A percentile compares a stretch with the other conserved stretches of the same genome.
Evolutionary conservation across 129 eudicot species (phyloP).

Genomic region (Dittrichia graveolens): DNA sequence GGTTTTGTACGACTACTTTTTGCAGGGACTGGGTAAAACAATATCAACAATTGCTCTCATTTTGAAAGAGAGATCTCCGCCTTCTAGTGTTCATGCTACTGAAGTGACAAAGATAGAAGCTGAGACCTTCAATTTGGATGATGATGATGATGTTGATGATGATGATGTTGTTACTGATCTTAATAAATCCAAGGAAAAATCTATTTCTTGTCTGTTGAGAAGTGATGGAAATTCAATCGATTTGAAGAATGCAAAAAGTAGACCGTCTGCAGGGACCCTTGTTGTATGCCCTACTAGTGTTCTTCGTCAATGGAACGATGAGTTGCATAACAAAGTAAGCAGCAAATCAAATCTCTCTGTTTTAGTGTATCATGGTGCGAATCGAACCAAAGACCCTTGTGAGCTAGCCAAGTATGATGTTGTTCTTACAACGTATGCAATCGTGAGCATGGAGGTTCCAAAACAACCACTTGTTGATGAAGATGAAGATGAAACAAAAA

Average conservation of each 20-base stretch:
- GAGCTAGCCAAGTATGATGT: constrained; percentile 94
- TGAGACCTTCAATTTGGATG: constrained; percentile 75
- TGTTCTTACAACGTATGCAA: constrained; percentile 90
- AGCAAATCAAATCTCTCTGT: constrained; percentile 70
- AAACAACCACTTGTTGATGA: constrained; percentile 75
- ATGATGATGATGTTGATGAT: constrained; percentile 56
- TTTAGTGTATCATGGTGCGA: constrained; percentile 82
- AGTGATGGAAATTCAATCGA: constrained; percentile 9
- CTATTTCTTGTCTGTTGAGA: constrained; percentile 29
- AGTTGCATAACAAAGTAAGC: constrained; percentile 73
- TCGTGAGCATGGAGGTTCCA: constrained; percentile 97
- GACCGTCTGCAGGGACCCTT: constrained; percentile 94
- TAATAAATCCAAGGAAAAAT: constrained; percentile 26
- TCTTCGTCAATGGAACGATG: constrained; percentile 93
- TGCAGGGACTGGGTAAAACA: constrained; percentile 96
- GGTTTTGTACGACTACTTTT: constrained; percentile 16
- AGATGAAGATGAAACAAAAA: constrained; percentile 55
- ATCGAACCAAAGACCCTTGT: constrained; percentile 75
- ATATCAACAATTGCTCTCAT: constrained; percentile 94
- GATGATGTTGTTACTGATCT: constrained; percentile 26
- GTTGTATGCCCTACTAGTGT: constrained; percentile 98
- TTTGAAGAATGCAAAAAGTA: constrained; percentile 44
- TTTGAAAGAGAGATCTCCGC: constrained; percentile 78
- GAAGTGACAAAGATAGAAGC: constrained; percentile 39
- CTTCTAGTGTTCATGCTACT: constrained; percentile 38